These are phyloP conservation scores for Nicotiana sylvestris DNA, from an alignment of 257 asterid genomes.

Conservation along the genomic window DNA sequence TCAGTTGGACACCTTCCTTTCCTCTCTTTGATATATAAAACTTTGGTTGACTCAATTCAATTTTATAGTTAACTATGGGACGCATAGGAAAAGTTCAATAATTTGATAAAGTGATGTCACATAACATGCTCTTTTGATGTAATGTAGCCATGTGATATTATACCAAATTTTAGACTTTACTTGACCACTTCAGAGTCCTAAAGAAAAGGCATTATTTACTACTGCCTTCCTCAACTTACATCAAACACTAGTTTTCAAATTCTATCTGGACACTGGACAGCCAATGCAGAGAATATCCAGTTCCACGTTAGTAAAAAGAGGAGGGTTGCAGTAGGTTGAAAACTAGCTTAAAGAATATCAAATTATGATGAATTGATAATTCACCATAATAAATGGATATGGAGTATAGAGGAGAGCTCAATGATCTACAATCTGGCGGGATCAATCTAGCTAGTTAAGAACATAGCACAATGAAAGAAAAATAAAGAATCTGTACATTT, in stretches of 20 bases:
- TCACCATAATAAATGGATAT: background rate
- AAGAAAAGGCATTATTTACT: background rate
- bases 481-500: background rate
- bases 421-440: background rate
- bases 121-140: background rate
- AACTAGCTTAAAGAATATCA: background rate
- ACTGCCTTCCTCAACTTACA: background rate
- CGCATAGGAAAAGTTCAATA: background rate
- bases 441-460: background rate
- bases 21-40: background rate
- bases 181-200: background rate
- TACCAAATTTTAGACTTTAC: slow-evolving; percentile 5
- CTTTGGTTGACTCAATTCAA: slow-evolving; percentile 1
- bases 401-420: background rate
- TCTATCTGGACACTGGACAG: background rate
- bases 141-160: background rate
- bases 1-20: background rate
- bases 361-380: background rate
- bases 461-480: background rate
- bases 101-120: background rate
- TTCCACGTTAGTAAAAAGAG: background rate
- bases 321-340: background rate
- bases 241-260: slow-evolving; percentile 2
- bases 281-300: background rate
- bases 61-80: background rate